Evolutionary conservation across 768 basidiomycete species (phyloP).

Genomic region (Trametes gibbosa): DNA sequence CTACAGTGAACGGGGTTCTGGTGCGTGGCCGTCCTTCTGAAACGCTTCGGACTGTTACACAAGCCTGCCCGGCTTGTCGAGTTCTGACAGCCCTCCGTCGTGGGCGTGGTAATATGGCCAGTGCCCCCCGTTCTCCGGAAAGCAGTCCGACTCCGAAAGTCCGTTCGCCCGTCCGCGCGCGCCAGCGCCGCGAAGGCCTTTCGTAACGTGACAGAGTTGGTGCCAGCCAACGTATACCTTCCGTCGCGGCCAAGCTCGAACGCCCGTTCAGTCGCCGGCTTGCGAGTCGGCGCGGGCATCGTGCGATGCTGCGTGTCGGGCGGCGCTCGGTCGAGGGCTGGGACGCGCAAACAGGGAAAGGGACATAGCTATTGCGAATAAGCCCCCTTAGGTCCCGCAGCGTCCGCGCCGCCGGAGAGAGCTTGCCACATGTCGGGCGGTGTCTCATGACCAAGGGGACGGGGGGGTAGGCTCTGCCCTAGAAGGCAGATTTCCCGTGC

Average conservation of each 20-base stretch:
- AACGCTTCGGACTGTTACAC: constrained; percentile 7
- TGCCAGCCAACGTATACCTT: background rate
- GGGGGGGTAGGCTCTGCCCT: constrained; percentile 3
- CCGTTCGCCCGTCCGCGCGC: no score
- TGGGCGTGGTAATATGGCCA: background rate
- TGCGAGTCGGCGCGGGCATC: background rate
- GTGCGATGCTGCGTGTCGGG: background rate
- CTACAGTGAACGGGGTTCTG: background rate
- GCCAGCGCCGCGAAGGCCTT: background rate
- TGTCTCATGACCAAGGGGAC: constrained; percentile 15
- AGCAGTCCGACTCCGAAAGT: background rate
- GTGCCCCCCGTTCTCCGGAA: background rate
- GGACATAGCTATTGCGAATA: constrained; percentile 8
- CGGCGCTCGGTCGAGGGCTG: background rate
- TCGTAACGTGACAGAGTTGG: background rate
- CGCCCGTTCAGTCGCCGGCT: background rate
- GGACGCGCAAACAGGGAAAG: constrained; percentile 6
- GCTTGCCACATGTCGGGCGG: constrained; percentile 9
- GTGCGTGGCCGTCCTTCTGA: constrained; percentile 7
- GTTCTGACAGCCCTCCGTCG: constrained; percentile 5
- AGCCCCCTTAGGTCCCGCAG: constrained; percentile 6
- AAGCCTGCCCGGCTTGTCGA: constrained; percentile 8
- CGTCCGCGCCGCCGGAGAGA: constrained; percentile 7
- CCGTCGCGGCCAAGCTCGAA: background rate
- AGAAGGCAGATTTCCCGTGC: constrained; percentile 14